A percentile compares a stretch with the other conserved stretches of the same genome.
Conservation (phyloP, 1,139 yeast species). For the Petasospora rhodanensis region DNA sequence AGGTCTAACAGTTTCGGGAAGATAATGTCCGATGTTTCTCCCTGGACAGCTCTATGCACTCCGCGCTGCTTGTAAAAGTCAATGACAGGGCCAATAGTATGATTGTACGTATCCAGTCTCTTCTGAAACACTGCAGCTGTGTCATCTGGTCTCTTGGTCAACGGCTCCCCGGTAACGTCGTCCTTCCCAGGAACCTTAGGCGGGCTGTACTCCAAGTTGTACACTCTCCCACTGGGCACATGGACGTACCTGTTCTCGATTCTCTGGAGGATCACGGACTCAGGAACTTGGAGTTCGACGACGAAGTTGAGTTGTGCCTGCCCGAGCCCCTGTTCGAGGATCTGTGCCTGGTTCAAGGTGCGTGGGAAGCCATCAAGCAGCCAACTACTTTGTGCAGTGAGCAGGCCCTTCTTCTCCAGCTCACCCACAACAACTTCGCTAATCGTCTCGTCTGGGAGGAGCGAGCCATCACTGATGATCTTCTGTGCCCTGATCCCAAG, state of each 20-base stretch:
- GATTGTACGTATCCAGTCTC: slow-evolving; percentile 60
- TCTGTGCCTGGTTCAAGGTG: slow-evolving; percentile 65
- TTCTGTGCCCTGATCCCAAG: slow-evolving; percentile 53
- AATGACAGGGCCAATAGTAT: slow-evolving; percentile 58
- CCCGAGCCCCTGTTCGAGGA: slow-evolving; percentile 46
- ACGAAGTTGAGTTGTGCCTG: slow-evolving; percentile 59
- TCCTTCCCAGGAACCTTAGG: slow-evolving; percentile 79
- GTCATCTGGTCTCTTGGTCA: slow-evolving; percentile 78
- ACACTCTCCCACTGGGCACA: slow-evolving; percentile 77
- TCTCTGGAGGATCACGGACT: slow-evolving; percentile 68
- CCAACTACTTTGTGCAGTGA: slow-evolving; percentile 49
- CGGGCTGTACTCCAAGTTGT: slow-evolving; percentile 82
- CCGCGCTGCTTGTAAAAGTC: slow-evolving; percentile 53
- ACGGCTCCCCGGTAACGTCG: slow-evolving; percentile 84
- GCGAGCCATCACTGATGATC: slow-evolving; percentile 56
- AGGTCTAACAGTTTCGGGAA: slow-evolving; percentile 56
- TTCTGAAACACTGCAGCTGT: slow-evolving; percentile 63
- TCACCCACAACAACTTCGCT: slow-evolving; percentile 53
- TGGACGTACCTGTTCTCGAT: slow-evolving; percentile 88
- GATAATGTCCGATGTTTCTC: slow-evolving; percentile 79
- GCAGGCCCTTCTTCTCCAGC: slow-evolving; percentile 41
- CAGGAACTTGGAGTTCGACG: slow-evolving; percentile 81
- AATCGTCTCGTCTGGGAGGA: slow-evolving; percentile 73
- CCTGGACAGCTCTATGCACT: slow-evolving; percentile 54
- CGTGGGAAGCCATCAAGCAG: slow-evolving; percentile 91